Evolutionary conservation across 495 filamentous ascomycete species (phyloP), one percentile per base, ranked within the genome.

Genomic region (Podospora anserina): DNA sequence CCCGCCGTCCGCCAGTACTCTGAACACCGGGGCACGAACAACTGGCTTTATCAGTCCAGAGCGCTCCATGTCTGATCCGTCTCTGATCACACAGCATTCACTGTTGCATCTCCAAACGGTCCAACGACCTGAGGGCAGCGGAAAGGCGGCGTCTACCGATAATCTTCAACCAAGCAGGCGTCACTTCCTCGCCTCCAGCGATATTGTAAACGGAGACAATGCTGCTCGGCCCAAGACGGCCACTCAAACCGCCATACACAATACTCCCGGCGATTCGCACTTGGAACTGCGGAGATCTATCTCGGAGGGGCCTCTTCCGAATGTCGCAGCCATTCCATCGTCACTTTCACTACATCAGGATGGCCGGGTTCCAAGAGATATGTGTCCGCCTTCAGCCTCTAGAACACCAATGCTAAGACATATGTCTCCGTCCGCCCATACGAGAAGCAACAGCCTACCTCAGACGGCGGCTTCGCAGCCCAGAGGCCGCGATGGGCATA

Each of bases 371-470:
- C 66, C 63, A 1, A 68, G 73, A 0, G 73, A 78, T 54, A 65
- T 53, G 2, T 77, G 74, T 30, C 78, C 78, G 7, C 78, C 78
- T 7, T 78, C 76, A 0, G 72, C 77, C 27, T 79, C 77, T 9
- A 76, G 74, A 53, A 79, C 74, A 6, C 76, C 76, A 3, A 74
- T 69, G 71, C 65, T 78, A 19, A 73, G 76, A n/a, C 72, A 74
- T 16, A 70, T 65, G 56, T 63, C 76, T 5, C 70, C 70, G 7
- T 68, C 70, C 20, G 56, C 54, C n/a, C 65, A 71, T 26, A 56
- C 58, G 39, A 74, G 74, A 2, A 73, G 69, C 67, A 74, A 68
- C 57, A 67, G 70, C 28, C 11, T 75, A 20, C 60, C 71, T 1
- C 74, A 77, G 56, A 55, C 59, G 9, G 16, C 66, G 34, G 56